Percentiles rank a stretch among this genome's conserved stretches.
Evolutionary conservation across 2,329 filamentous ascomycete species (phyloP).

Genomic region (Exophiala calicioides): DNA sequence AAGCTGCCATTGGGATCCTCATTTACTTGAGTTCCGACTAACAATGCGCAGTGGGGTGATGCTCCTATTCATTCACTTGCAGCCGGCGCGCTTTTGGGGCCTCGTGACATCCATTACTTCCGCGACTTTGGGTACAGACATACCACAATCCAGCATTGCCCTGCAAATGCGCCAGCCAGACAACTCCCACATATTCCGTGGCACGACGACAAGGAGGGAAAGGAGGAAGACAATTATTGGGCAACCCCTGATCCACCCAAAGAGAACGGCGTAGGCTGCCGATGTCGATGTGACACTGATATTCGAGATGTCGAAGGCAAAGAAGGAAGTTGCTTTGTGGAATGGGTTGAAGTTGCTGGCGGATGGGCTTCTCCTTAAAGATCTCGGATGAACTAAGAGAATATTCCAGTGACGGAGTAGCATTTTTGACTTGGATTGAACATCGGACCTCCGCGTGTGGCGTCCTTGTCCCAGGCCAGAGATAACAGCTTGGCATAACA

Average conservation of each 20-base stretch:
- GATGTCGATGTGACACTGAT: slow-evolving; percentile 95
- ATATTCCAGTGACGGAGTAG: too few species aligned
- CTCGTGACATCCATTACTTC: slow-evolving; percentile 94
- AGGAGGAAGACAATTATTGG: slow-evolving; percentile 96
- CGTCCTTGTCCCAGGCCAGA: too few species aligned
- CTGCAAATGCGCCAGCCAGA: slow-evolving; percentile 86
- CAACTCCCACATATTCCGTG: slow-evolving; percentile 80
- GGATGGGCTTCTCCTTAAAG: slow-evolving; percentile 72
- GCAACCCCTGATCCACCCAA: slow-evolving; percentile 80
- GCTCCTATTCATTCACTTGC: slow-evolving; percentile 97
- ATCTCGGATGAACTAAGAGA: too few species aligned
- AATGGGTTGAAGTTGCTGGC: slow-evolving; percentile 97
- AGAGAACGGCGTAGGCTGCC: slow-evolving; percentile 95
- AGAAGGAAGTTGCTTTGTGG: slow-evolving; percentile 87
- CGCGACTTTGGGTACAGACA: slow-evolving; percentile 97
- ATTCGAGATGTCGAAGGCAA: slow-evolving; percentile 98
- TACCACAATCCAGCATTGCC: slow-evolving; percentile 98
- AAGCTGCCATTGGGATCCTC: too few species aligned
- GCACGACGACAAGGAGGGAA: slow-evolving; percentile 76
- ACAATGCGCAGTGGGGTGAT: slow-evolving; percentile 81
- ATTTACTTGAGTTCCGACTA: too few species aligned
- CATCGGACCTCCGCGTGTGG: too few species aligned
- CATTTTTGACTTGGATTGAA: too few species aligned
- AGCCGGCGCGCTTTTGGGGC: slow-evolving; percentile 79
- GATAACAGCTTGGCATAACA: too few species aligned